A percentile compares a stretch with the other conserved stretches of the same genome.
These are phyloP conservation scores for Cutaneotrichosporon arboriforme DNA, from an alignment of 1,284 basidiomycete genomes.

Conservation along the genomic window DNA sequence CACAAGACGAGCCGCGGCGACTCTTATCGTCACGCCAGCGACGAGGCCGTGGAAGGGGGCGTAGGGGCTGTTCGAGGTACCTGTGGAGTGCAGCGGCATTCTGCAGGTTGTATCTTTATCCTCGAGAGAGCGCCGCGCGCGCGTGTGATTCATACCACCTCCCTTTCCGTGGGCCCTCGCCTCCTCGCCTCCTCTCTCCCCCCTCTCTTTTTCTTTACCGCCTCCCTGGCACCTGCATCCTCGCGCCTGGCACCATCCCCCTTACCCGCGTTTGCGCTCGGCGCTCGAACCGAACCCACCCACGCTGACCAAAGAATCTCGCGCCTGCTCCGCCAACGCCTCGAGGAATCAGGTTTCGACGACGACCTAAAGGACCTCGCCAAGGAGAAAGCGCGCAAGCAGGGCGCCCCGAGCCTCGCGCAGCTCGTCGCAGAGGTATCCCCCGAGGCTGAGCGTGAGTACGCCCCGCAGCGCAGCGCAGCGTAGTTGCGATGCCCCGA, in stretches of 20 bases:
- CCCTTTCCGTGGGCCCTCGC: too few species aligned
- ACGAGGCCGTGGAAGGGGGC: too few species aligned
- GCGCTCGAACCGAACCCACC: neutral
- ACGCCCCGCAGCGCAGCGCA: too few species aligned
- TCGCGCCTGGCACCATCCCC: too few species aligned
- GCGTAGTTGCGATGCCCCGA: neutral
- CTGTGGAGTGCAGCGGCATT: too few species aligned
- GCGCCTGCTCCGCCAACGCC: slow-evolving; percentile 22
- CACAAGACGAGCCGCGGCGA: too few species aligned
- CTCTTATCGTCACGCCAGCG: too few species aligned
- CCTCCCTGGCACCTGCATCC: too few species aligned
- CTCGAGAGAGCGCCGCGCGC: too few species aligned
- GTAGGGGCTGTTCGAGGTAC: too few species aligned
- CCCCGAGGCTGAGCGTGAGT: slow-evolving; percentile 31
- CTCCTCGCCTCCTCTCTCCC: neutral
- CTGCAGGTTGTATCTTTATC: too few species aligned
- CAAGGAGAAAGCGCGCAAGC: slow-evolving; percentile 37
- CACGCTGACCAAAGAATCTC: slow-evolving; percentile 30
- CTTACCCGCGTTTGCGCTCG: neutral
- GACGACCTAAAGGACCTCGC: slow-evolving; percentile 45
- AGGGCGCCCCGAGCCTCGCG: slow-evolving; percentile 33
- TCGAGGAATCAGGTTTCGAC: slow-evolving; percentile 39
- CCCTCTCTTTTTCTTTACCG: neutral
- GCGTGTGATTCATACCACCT: too few species aligned
- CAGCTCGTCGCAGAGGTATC: slow-evolving; percentile 31